Evolutionary conservation across 1,284 basidiomycete species (phyloP), one percentile per base, ranked within the genome.

Genomic region (Ceratobasidium sp.): DNA sequence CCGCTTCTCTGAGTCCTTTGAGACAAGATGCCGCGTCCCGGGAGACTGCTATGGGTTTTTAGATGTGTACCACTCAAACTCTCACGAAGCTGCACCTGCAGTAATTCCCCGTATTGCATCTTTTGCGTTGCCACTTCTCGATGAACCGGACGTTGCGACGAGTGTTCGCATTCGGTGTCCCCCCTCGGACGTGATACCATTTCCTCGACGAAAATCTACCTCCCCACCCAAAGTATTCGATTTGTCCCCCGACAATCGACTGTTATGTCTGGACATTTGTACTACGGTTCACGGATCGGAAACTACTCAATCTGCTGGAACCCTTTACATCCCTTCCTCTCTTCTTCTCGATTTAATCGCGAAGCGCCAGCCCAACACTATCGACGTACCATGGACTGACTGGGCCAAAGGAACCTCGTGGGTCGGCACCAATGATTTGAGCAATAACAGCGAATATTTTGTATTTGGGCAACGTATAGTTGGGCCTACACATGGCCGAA

Each of bases 381-480:
- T n/a, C n/a, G n/a, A n/a, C n/a, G 59, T 69, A 24, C 66, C 66
- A 2, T 69, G 66, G 66, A 44, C 56, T 15, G 17, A 41, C 24
- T 69, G 66, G 66, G 66, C 11, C 5, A 36, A 48, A 11, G 33
- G 33, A 19, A 59, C 66, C 24, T 57, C 66, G 19, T 69, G 66
- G 66, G 4, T 57, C n/a, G 53, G 59, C 19, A 69, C 66, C n/a
- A 59, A 27, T 27, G 14, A 41, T 6, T 27, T 57, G 3, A 24
- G 29, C 51, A 59, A 36, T 17, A 54, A 54, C 9, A 69, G 59
- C 44, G 66, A 69, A 41, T 69, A 54, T 19, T 69, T 47, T 19
- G 66, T 69, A 19, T 69, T 45, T 69, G 66, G 66, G 11, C 66
- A 69, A 27, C 66, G 66, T 15, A 54, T 69, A 17, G 54, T 69